Evolutionary conservation across 768 basidiomycete species (phyloP), one percentile per base, ranked within the genome.

Genomic region (Termitomyces bulborhizus): DNA sequence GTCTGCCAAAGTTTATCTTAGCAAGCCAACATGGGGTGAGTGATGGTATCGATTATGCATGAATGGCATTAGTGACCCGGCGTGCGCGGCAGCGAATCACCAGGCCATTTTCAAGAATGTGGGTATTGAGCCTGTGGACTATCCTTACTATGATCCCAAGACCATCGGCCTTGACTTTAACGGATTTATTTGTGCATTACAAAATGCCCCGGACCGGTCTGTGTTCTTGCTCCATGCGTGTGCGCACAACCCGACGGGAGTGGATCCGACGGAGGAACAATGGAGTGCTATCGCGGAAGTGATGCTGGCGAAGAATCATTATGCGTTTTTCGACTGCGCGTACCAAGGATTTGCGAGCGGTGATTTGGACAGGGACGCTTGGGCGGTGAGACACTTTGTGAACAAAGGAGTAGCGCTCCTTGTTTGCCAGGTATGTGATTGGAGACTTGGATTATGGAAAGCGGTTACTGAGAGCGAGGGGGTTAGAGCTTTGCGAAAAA

Each of bases 301-400:
- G 52, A 81, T 97, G 67, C 67, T 87, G 31, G 71, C 75, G 46
- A 88, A 85, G 71, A 76, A 80, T 13, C 94, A 95, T 68, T 96
- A 84, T 65, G 86, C 87, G 32, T 95, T 96, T 73, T 93, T 98
- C 68, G 95, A 98, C 73, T 89, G 88, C 67, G 95, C 95, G 3
- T 98, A 98, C 73, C 95, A 97, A 72, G 95, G 95, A 16, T 98
- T 98, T 69, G 95, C 94, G 16, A 93, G 90, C 62, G 95, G 95
- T 1, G 85, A 93, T 68, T 76, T 97, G 65, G 87, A 95, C 67
- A 82, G 83, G 62, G 97, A 99, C 67, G 94, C 93, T 6, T 88
- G 85, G 80, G 92, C 95, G 13, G 90, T 98, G 61, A 77, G 93
- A 61, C 79, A 90, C 73, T 98, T 99, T 73, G 87, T 85, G 46